Base-by-base conservation (phyloP, 805 yeast species). In the Metschnikowia kofuensis region DNA sequence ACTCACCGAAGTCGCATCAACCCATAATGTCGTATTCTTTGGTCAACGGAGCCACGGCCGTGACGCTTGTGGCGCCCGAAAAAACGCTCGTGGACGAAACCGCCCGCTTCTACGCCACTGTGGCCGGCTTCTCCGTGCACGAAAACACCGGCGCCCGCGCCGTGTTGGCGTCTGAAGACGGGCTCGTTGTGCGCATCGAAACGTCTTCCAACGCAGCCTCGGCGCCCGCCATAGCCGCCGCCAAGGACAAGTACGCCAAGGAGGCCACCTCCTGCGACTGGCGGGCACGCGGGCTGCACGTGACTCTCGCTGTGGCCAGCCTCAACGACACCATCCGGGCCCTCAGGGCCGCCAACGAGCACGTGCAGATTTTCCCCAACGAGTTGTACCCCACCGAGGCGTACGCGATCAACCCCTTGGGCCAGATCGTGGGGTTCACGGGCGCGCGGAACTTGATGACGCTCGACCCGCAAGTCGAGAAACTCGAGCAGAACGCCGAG, bases 341-440 rank as follows among this genome's bases (percentile, higher is more conserved):
- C n/a, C 64, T 78, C 27, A 54, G 65, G 41, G 55, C 60, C 13
- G 54, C 58, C 5, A 58, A 67, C 1, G 52, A 59, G 40, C 69
- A 75, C 12, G 72, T 69, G 47, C 91, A 85, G 65, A 74, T 80
- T 26, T 73, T 77, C 57, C 97, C 98, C 6, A 82, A 84, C 49
- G 87, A 82, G 41, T 69, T 85, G 48, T 79, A 78, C 48, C 96
- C 97, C 6, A 76, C 79, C 56, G 96, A 89, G 65, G 51, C 59
- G 7, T 89, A 85, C 65, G 78, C 83, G 7, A 63, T 86, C 27
- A 97, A 92, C 65, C 97, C 98, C 8, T 70, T 90, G 54, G 96
- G 96, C 15, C 79, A 81, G 57, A 66, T 90, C 29, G 65, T 91
- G 41, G 97, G 97, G 4, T 89, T 91, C 69, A 82, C 95, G 16